Conservation (phyloP, 192 early-diverging fungal species). For the Neocallimastix lanati region DNA sequence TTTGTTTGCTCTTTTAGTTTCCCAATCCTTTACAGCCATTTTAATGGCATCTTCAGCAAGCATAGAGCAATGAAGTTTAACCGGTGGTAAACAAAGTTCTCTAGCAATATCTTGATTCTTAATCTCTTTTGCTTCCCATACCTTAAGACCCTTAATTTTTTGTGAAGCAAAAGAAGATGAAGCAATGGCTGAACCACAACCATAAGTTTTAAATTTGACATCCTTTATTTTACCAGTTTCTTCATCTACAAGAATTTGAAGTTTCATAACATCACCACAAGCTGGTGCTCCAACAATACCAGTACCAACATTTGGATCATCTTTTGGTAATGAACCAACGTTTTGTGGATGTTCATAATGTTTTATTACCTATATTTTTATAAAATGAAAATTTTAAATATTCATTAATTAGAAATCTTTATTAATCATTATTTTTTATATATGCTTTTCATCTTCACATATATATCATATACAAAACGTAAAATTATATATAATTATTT, state of each 20-base stretch:
- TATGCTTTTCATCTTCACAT: no score
- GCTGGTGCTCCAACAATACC: conserved; percentile 68
- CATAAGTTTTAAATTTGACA: conserved; percentile 97
- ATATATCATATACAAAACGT: no score
- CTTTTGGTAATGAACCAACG: conserved; percentile 80
- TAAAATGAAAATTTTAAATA: no score
- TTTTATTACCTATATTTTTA: conserved; percentile 71
- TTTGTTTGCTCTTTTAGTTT: conserved; percentile 45
- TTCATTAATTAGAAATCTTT: no score
- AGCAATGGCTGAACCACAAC: conserved; percentile 93
- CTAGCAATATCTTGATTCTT: conserved; percentile 96
- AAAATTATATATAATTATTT: no score
- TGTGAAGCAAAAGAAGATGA: conserved; percentile 81
- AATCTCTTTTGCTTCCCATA: conserved; percentile 77
- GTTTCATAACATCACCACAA: conserved; percentile 80
- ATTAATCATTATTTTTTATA: no score
- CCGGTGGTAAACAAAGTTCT: conserved; percentile 84
- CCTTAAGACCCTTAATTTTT: conserved; percentile 80
- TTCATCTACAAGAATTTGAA: conserved; percentile 95
- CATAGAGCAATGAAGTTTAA: conserved; percentile 99
- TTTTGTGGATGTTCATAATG: conserved; percentile 95
- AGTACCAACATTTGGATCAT: conserved; percentile 77
- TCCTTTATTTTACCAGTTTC: conserved; percentile 73
- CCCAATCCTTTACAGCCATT: conserved; percentile 91
- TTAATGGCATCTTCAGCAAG: conserved; percentile 98